Evolutionary conservation across 108 stramenopile genomes (phyloP).

Genomic region (Cyclostephanos tholiformis): DNA sequence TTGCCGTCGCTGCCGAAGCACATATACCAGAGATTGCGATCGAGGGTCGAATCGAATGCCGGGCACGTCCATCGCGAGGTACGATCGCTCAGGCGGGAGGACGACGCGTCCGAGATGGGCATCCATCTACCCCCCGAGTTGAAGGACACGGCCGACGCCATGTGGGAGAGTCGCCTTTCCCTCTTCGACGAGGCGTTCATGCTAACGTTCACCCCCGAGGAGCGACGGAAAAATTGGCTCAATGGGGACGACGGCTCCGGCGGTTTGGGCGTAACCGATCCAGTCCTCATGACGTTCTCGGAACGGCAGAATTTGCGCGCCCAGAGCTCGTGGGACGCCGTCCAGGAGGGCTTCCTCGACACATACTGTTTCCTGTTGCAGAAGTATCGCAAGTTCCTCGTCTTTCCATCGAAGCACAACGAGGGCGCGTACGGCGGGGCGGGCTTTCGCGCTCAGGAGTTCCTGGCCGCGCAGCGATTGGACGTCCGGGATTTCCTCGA

Average conservation of each 20-base stretch:
- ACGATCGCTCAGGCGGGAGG: slow-evolving; percentile 59
- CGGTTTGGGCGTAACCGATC: slow-evolving; percentile 25
- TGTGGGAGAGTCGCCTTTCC: slow-evolving; percentile 75
- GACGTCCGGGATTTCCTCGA: slow-evolving; percentile 75
- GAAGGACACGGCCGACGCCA: slow-evolving; percentile 76
- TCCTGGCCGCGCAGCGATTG: slow-evolving; percentile 63
- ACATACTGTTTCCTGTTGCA: slow-evolving; percentile 77
- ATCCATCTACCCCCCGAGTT: slow-evolving; percentile 63
- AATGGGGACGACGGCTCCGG: slow-evolving; percentile 75
- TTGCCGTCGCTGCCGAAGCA: slow-evolving; percentile 71
- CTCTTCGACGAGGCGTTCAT: slow-evolving; percentile 86
- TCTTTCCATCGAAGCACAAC: slow-evolving; percentile 84
- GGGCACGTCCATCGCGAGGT: slow-evolving; percentile 80
- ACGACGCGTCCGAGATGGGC: slow-evolving; percentile 77
- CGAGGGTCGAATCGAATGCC: slow-evolving; percentile 63
- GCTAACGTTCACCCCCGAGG: slow-evolving; percentile 76
- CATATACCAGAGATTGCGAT: slow-evolving; percentile 48
- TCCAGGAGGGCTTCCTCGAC: slow-evolving; percentile 84
- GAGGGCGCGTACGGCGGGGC: slow-evolving; percentile 78
- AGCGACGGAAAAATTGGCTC: slow-evolving; percentile 73
- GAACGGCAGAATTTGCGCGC: slow-evolving; percentile 57
- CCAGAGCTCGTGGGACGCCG: slow-evolving; percentile 81
- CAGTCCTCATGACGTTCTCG: slow-evolving; percentile 51
- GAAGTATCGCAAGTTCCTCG: slow-evolving; percentile 83
- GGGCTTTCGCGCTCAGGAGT: slow-evolving; percentile 75